Conservation (phyloP, 306 rosid species). For the Abrus precatorius region DNA sequence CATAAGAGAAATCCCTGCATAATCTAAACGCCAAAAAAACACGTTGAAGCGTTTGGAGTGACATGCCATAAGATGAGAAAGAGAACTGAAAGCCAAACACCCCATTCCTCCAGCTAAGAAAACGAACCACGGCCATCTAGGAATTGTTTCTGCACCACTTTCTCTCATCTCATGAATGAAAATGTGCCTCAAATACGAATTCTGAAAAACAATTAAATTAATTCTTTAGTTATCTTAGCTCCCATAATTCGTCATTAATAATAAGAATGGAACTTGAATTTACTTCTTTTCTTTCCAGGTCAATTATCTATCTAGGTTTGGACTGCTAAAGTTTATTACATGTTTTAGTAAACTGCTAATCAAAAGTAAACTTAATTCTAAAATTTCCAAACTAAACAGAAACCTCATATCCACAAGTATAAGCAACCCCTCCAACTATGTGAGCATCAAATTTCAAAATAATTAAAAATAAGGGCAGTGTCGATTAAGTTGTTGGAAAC, state of each 20-base stretch:
- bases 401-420: no score
- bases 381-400: no score
- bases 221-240: neutral
- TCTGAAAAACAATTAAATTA: conserved; percentile 42
- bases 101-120: conserved; percentile 89
- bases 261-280: neutral
- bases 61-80: conserved; percentile 88
- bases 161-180: conserved; percentile 44
- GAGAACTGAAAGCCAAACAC: conserved; percentile 80
- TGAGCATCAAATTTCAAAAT: no score
- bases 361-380: no score
- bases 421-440: no score
- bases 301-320: no score
- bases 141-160: conserved; percentile 45
- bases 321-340: no score
- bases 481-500: no score
- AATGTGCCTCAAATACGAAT: conserved; percentile 52
- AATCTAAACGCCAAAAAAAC: conserved; percentile 92
- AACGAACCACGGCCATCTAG: conserved; percentile 91
- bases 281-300: no score
- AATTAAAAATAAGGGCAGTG: no score
- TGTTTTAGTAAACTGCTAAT: no score
- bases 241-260: neutral
- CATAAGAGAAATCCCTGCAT: conserved; percentile 91
- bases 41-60: conserved; percentile 80